Percentiles rank a stretch among this genome's conserved stretches.
Evolutionary conservation across 805 yeast genomes (phyloP).

Genomic region (Torulaspora maleeae): DNA sequence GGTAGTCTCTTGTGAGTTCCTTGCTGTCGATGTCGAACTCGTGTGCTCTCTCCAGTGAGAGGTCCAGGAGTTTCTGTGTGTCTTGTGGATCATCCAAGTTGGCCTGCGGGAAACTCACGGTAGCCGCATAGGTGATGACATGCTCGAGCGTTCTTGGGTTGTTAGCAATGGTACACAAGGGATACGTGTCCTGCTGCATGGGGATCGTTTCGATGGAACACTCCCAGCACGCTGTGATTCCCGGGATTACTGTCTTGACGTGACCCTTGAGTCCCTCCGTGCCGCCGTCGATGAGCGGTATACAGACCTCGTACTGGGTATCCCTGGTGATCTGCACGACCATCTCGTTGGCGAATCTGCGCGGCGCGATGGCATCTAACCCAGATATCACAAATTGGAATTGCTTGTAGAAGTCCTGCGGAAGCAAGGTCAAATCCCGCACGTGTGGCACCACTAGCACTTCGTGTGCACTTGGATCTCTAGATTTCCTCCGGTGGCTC

Average conservation of each 20-base stretch:
- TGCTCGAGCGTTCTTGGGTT: conserved; percentile 94
- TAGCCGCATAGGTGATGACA: conserved; percentile 86
- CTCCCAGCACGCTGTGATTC: conserved; percentile 85
- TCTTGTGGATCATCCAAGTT: conserved; percentile 69
- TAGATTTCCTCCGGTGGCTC: not conserved
- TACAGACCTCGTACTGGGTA: conserved; percentile 44
- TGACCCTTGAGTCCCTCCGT: conserved; percentile 94
- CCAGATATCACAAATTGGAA: conserved; percentile 81
- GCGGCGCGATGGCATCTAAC: conserved; percentile 80
- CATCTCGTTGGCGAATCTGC: conserved; percentile 80
- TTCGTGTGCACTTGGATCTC: conserved; percentile 28
- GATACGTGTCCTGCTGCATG: conserved; percentile 50
- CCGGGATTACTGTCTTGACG: conserved; percentile 79
- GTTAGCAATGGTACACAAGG: conserved; percentile 90
- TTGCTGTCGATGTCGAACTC: conserved; percentile 54
- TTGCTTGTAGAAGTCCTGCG: conserved; percentile 55
- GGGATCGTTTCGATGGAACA: conserved; percentile 78
- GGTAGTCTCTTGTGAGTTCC: conserved; percentile 66
- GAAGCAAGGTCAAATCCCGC: conserved; percentile 61
- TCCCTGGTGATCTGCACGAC: conserved; percentile 59
- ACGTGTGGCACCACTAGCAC: conserved; percentile 54
- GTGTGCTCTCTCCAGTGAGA: conserved; percentile 55
- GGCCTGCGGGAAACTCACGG: conserved; percentile 65
- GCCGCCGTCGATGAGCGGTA: conserved; percentile 87
- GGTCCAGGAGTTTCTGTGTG: conserved; percentile 55